phyloP scores from a whole-genome alignment of 2,329 filamentous ascomycete genomes.

The Aplosporella prunicola region DNA sequence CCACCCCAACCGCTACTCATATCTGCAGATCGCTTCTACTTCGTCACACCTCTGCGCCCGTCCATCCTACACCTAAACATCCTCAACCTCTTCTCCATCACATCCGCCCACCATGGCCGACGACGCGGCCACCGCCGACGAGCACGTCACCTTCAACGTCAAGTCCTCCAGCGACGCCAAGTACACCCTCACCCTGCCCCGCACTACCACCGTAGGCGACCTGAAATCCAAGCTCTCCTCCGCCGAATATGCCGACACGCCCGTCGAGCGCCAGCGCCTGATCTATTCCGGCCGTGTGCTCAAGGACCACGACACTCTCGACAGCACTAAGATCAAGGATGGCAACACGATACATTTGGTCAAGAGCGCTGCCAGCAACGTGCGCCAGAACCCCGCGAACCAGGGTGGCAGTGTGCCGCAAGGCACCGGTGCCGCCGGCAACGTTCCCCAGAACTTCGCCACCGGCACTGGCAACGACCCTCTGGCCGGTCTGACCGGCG shows the following conservation, averaged over 20 bases:
- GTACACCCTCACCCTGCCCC: slow-evolving; percentile 70
- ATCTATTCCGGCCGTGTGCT: slow-evolving; percentile 97
- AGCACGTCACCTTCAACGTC: slow-evolving; percentile 88
- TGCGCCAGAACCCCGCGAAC: slow-evolving; percentile 46
- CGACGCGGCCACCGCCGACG: slow-evolving; percentile 50
- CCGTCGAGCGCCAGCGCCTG: slow-evolving; percentile 78
- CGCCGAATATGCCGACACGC: slow-evolving; percentile 75
- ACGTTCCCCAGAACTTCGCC: slow-evolving; percentile 67
- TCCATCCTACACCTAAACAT: neutral
- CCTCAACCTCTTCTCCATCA: slow-evolving; percentile 6
- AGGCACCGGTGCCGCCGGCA: slow-evolving; percentile 18
- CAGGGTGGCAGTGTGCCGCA: slow-evolving; percentile 46
- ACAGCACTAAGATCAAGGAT: slow-evolving; percentile 86
- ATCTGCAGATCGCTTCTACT: too few relatives aligned
- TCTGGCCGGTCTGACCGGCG: slow-evolving; percentile 81
- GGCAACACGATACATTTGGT: slow-evolving; percentile 95
- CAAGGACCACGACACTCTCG: slow-evolving; percentile 84
- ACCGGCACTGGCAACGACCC: slow-evolving; percentile 75
- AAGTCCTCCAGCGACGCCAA: slow-evolving; percentile 91
- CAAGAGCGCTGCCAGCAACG: slow-evolving; percentile 88
- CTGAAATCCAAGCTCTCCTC: slow-evolving; percentile 82
- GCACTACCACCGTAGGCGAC: slow-evolving; percentile 68
- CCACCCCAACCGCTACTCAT: too few relatives aligned
- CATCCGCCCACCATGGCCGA: slow-evolving; percentile 50
- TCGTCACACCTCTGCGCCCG: neutral